Evolutionary conservation across 2,329 filamentous ascomycete species (phyloP).

Genomic region (Tolypocladium sp.): DNA sequence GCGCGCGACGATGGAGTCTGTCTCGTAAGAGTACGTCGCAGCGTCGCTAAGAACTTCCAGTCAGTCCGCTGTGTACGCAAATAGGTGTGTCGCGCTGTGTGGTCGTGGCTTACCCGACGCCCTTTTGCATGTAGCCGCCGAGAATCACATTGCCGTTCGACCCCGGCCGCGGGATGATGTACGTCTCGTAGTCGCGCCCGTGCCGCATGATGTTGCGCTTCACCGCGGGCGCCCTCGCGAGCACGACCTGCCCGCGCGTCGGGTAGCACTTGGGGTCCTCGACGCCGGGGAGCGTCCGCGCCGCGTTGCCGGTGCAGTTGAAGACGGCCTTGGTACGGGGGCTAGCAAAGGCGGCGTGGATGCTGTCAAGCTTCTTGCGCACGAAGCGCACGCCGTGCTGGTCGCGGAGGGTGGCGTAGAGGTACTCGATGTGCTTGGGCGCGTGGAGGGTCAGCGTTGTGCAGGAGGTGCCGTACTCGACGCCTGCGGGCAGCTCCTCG

Average conservation of each 20-base stretch:
- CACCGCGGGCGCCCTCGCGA: conserved; percentile 22
- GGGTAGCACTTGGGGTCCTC: conserved; percentile 28
- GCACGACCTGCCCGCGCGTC: conserved; percentile 28
- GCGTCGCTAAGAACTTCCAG: no score
- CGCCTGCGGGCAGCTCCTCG: conserved; percentile 18
- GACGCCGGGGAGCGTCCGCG: conserved; percentile 23
- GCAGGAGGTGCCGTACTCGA: conserved; percentile 23
- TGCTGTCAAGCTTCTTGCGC: conserved; percentile 15
- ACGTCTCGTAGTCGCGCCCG: conserved; percentile 28
- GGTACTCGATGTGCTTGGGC: conserved; percentile 25
- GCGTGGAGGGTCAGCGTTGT: conserved; percentile 27
- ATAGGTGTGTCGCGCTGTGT: no score
- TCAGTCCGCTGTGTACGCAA: no score
- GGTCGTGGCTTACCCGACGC: conserved; percentile 13
- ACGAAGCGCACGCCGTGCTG: conserved; percentile 22
- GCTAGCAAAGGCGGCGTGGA: conserved; percentile 16
- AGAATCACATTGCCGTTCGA: conserved; percentile 24
- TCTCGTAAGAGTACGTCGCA: conserved; percentile 26
- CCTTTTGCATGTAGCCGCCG: conserved; percentile 30
- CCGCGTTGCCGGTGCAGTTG: conserved; percentile 25
- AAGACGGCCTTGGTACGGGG: conserved; percentile 20
- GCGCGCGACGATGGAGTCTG: conserved; percentile 25
- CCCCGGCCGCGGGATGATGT: conserved; percentile 26
- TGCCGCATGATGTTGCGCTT: conserved; percentile 27
- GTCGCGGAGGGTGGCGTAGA: conserved; percentile 13